Base-by-base conservation (phyloP, 208 protist genomes). In the Leptomonas seymouri region DNA sequence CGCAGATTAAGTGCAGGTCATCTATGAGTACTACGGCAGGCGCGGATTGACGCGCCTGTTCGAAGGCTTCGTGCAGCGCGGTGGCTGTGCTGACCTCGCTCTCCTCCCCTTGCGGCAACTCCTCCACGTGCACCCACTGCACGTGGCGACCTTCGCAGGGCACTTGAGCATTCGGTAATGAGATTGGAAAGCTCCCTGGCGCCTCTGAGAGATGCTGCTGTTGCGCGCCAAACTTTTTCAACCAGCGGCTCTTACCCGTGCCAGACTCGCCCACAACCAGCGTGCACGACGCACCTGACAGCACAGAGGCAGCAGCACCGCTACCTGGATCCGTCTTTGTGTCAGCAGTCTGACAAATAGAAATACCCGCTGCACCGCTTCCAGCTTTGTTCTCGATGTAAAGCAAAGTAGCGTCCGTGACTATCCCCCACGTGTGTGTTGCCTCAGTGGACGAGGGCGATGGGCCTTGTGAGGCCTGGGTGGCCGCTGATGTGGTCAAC, bases 1-100 rank as follows among this genome's bases (percentile, higher is more conserved):
- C 82, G 68, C 84, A 90, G 25, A 87, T 46, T 3, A 89, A 49
- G 59, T 88, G 73, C 6, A 91, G 53, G 56, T 91, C 86, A 66
- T 91, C 86, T 5, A 91, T 27, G 21, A 80, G 14, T 9, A 91
- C 48, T 3, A 72, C 55, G n/a, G 83, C 88, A 0, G 98, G 98
- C 4, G 98, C 72, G 14, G 81, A 74, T 20, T 74, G 68, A 21
- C 94, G 76, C 1, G 98, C 98, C 28, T 81, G 89, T 34, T 69
- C 62, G 62, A 99, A 99, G 0, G 99, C 65, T 42, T 96, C 86
- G 9, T 85, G 70, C 5, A 99, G 78, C 14, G 81, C 97, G 9
- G 85, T 86, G 67, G 99, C 98, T 30, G 84, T 95, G 46, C 62
- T 56, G 27, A 89, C 72, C 62, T 78, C 76, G 23, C 68, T 71